phyloP scores from a whole-genome alignment of 2,329 filamentous ascomycete species.

The Nigrospora oryzae region DNA sequence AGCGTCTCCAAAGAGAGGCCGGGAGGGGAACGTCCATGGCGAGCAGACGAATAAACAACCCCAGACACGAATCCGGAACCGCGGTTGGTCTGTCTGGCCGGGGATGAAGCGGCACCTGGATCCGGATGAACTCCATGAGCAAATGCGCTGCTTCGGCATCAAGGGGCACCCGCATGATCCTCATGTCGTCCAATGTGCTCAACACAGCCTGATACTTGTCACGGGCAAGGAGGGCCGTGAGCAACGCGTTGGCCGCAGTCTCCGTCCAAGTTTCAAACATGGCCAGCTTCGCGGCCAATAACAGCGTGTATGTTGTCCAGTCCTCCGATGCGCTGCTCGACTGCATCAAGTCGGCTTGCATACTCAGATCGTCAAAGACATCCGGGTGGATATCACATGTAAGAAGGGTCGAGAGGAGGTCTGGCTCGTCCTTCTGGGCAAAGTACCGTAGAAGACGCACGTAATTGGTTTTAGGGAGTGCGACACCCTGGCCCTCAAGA shows the following conservation, averaged over 20 bases:
- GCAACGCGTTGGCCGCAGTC: slow-evolving; percentile 22
- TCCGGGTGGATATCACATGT: slow-evolving; percentile 45
- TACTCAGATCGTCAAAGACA: slow-evolving; percentile 39
- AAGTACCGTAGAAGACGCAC: slow-evolving; percentile 57
- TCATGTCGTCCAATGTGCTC: slow-evolving; percentile 28
- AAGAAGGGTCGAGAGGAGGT: slow-evolving; percentile 35
- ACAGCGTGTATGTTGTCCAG: slow-evolving; percentile 30
- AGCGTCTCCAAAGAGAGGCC: slow-evolving; percentile 30
- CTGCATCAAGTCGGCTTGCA: slow-evolving; percentile 29
- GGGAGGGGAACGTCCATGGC: slow-evolving; percentile 30
- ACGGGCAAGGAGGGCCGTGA: slow-evolving; percentile 18
- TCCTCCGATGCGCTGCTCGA: slow-evolving; percentile 26
- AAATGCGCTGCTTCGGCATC: slow-evolving; percentile 16
- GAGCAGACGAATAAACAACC: slow-evolving; percentile 25
- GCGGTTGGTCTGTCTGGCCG: slow-evolving; percentile 1
- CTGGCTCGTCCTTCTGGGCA: slow-evolving; percentile 45
- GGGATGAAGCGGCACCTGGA: slow-evolving; percentile 11
- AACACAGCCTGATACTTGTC: slow-evolving; percentile 17
- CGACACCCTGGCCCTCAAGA: slow-evolving; percentile 54
- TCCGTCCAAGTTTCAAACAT: slow-evolving; percentile 19
- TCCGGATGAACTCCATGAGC: slow-evolving; percentile 19
- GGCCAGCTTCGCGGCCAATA: slow-evolving; percentile 34
- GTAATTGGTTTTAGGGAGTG: slow-evolving; percentile 55
- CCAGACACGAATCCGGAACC: slow-evolving; percentile 18
- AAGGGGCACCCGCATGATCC: slow-evolving; percentile 21